phyloP scores from a whole-genome alignment of 1,139 yeast species.

The Lodderomyces beijingensis region DNA sequence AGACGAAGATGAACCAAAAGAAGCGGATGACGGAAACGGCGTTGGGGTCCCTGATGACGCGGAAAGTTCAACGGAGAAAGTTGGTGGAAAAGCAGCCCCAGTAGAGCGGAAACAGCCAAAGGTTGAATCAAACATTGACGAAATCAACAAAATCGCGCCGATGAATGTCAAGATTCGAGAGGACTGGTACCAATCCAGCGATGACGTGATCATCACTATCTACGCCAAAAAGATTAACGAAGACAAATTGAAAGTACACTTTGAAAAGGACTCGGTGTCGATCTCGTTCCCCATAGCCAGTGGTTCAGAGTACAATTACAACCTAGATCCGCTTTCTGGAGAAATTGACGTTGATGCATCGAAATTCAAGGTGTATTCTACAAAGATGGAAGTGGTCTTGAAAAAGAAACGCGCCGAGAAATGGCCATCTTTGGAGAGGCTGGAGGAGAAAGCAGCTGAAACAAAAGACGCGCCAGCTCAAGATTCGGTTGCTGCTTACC shows the following conservation, averaged over 20 bases:
- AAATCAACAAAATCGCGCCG: slow-evolving; percentile 39
- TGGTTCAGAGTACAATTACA: slow-evolving; percentile 46
- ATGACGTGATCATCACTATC: slow-evolving; percentile 59
- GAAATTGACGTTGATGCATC: slow-evolving; percentile 47
- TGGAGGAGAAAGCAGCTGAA: slow-evolving; percentile 6
- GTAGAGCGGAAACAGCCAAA: slow-evolving; percentile 2
- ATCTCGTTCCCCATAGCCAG: slow-evolving; percentile 45
- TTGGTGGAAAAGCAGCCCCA: slow-evolving; percentile 1
- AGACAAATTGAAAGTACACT: slow-evolving; percentile 34
- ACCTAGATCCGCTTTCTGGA: slow-evolving; percentile 47
- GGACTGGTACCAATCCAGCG: slow-evolving; percentile 76
- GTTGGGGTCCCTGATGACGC: slow-evolving; percentile 7
- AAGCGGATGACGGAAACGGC: slow-evolving; percentile 4
- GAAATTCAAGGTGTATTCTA: slow-evolving; percentile 52
- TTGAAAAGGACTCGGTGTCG: slow-evolving; percentile 27
- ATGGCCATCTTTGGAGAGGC: slow-evolving; percentile 44
- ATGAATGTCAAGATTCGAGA: slow-evolving; percentile 47
- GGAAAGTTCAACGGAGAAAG: too few relatives aligned
- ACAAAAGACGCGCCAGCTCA: slow-evolving; percentile 1
- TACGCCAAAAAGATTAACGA: slow-evolving; percentile 64
- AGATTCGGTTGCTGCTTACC: slow-evolving; percentile 38
- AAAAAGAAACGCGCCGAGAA: slow-evolving; percentile 29
- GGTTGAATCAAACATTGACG: slow-evolving; percentile 27
- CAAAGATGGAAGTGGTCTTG: slow-evolving; percentile 69
- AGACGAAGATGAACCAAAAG: slow-evolving; percentile 10